Evolutionary conservation across 2,329 filamentous ascomycete genomes (phyloP).

Genomic region (Fusarium decemcellulare): DNA sequence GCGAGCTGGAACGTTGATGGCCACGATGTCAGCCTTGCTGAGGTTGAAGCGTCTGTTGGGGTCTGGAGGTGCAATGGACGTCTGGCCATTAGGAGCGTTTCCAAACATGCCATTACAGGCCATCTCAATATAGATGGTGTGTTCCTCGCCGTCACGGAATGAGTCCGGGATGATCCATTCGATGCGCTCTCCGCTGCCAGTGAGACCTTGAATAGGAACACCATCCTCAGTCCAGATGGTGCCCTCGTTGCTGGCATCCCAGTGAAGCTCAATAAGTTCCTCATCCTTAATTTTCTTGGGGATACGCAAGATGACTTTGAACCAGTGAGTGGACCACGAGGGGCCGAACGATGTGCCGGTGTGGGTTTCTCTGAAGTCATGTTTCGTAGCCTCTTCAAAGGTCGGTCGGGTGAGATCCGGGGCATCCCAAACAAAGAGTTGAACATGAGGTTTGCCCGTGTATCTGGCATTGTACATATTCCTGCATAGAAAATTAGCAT

Average conservation of each 20-base stretch:
- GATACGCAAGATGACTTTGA: conserved; percentile 85
- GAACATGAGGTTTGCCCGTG: conserved; percentile 82
- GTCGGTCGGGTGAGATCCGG: conserved; percentile 84
- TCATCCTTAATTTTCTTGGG: conserved; percentile 81
- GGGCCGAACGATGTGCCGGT: conserved; percentile 89
- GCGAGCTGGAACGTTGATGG: conserved; percentile 87
- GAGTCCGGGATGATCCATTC: conserved; percentile 91
- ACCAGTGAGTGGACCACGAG: conserved; percentile 99
- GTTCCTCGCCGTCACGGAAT: conserved; percentile 88
- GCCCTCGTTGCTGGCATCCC: conserved; percentile 96
- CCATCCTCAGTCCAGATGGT: conserved; percentile 93
- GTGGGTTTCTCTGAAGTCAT: conserved; percentile 81
- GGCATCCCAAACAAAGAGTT: conserved; percentile 88
- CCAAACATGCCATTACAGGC: conserved; percentile 99
- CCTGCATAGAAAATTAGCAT: conserved; percentile 39
- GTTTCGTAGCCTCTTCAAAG: conserved; percentile 85
- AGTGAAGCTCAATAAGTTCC: conserved; percentile 92
- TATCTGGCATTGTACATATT: conserved; percentile 57
- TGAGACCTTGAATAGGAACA: conserved; percentile 91
- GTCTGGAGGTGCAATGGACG: conserved; percentile 86
- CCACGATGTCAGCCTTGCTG: conserved; percentile 85
- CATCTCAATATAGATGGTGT: conserved; percentile 97
- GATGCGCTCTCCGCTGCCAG: conserved; percentile 87
- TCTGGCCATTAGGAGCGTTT: conserved; percentile 85
- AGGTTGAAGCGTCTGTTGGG: conserved; percentile 88